Evolutionary conservation across 2,329 filamentous ascomycete genomes (phyloP).

Genomic region (Hawksworthiomyces lignivorus): DNA sequence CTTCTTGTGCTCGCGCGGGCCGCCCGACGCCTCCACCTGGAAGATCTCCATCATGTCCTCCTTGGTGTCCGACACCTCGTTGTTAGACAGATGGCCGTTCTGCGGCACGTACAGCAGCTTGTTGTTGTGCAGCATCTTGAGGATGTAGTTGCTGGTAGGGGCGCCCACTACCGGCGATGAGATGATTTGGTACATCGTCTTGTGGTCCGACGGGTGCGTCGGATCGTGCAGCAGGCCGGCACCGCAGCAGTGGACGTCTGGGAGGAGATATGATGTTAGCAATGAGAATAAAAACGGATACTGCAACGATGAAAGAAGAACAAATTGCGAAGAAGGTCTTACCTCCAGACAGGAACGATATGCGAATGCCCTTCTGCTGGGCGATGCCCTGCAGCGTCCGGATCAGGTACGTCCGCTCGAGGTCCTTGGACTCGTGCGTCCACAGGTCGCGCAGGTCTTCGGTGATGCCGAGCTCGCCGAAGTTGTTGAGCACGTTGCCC

Average conservation of each 20-base stretch:
- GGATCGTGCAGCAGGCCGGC: slow-evolving; percentile 94
- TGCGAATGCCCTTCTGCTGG: slow-evolving; percentile 88
- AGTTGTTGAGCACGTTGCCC: slow-evolving; percentile 91
- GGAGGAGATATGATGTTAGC: not conserved
- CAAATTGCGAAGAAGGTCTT: too few relatives aligned
- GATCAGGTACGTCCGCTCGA: slow-evolving; percentile 93
- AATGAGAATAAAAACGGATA: not conserved
- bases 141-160: slow-evolving; percentile 74
- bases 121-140: slow-evolving; percentile 93
- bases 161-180: slow-evolving; percentile 86
- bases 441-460: slow-evolving; percentile 95
- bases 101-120: slow-evolving; percentile 83
- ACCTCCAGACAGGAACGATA: slow-evolving; percentile 94
- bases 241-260: slow-evolving; percentile 80
- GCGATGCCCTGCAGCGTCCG: slow-evolving; percentile 91
- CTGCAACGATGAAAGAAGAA: not conserved
- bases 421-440: slow-evolving; percentile 96
- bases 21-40: slow-evolving; percentile 84
- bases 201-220: slow-evolving; percentile 83
- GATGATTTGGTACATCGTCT: slow-evolving; percentile 97
- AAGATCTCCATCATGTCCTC: slow-evolving; percentile 99
- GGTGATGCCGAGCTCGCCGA: slow-evolving; percentile 89
- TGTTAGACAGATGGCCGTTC: slow-evolving; percentile 71
- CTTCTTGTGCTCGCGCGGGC: slow-evolving; percentile 73
- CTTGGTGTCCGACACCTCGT: slow-evolving; percentile 82